Conservation (phyloP, 805 yeast species). For the Suhomyces sp. region DNA sequence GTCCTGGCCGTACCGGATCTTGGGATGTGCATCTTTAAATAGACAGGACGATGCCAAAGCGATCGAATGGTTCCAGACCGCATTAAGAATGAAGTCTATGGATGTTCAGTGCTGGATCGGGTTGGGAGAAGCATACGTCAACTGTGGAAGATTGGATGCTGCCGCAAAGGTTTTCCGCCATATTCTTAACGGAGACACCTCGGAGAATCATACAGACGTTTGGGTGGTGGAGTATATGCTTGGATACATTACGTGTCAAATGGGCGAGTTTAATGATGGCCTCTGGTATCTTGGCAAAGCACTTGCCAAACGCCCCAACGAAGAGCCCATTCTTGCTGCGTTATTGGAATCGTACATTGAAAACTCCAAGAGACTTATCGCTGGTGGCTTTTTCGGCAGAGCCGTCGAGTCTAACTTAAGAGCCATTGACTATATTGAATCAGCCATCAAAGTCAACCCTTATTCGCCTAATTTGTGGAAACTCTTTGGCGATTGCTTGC, state of each 20-base stretch:
- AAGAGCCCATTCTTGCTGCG: constrained; percentile 46
- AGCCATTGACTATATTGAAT: constrained; percentile 43
- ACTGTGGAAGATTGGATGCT: constrained; percentile 84
- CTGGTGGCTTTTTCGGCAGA: constrained; percentile 64
- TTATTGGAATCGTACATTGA: constrained; percentile 56
- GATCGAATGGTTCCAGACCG: constrained; percentile 83
- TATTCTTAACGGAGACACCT: constrained; percentile 48
- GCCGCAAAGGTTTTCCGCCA: constrained; percentile 76
- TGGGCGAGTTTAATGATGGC: constrained; percentile 67
- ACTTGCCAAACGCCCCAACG: constrained; percentile 42
- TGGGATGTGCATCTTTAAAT: constrained; percentile 77
- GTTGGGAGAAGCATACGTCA: constrained; percentile 90
- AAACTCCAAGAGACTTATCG: constrained; percentile 50
- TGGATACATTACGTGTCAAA: constrained; percentile 60
- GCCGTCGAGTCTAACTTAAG: constrained; percentile 49
- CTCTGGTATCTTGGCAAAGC: constrained; percentile 45
- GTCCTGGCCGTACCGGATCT: constrained; percentile 86
- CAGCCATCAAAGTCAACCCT: constrained; percentile 33
- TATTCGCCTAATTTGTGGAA: constrained; percentile 64
- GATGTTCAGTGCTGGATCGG: constrained; percentile 90
- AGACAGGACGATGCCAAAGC: constrained; percentile 72
- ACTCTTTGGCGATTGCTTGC: constrained; percentile 54
- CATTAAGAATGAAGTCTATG: constrained; percentile 61
- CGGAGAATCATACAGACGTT: constrained; percentile 31
- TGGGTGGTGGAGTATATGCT: constrained; percentile 67